These are phyloP conservation scores for Lactarius vividus DNA, from an alignment of 768 basidiomycete genomes.

Conservation along the genomic window DNA sequence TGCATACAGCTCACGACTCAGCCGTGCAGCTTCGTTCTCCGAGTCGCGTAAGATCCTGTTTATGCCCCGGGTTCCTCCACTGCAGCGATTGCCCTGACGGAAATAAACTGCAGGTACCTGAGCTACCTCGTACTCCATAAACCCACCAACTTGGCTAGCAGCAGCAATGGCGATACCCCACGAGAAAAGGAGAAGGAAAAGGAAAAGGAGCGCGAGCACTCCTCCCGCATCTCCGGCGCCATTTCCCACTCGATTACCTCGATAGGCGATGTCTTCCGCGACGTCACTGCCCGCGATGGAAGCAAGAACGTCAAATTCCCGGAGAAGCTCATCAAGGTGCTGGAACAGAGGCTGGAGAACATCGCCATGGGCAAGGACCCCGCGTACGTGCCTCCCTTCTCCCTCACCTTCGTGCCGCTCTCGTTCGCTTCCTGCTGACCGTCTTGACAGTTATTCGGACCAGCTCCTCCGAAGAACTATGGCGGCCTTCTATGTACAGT, in stretches of 20 bases:
- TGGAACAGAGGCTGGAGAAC: slow-evolving; percentile 86
- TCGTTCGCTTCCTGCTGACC: not conserved
- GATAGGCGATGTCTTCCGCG: slow-evolving; percentile 79
- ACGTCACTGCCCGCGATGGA: slow-evolving; percentile 57
- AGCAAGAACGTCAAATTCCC: slow-evolving; percentile 90
- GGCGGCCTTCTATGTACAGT: slow-evolving; percentile 90
- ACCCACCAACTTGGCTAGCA: slow-evolving; percentile 35
- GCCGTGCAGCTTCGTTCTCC: slow-evolving; percentile 64
- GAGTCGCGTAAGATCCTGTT: slow-evolving; percentile 66
- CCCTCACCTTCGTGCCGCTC: not conserved
- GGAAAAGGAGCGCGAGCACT: slow-evolving; percentile 59
- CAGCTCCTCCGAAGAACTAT: slow-evolving; percentile 86
- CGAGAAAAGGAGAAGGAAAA: slow-evolving; percentile 50
- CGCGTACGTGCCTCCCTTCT: slow-evolving; percentile 55
- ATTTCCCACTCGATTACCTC: slow-evolving; percentile 53
- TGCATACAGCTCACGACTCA: slow-evolving; percentile 25
- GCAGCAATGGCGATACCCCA: slow-evolving; percentile 34
- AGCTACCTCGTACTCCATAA: slow-evolving; percentile 69
- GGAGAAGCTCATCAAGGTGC: slow-evolving; percentile 86
- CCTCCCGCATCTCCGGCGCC: slow-evolving; percentile 62
- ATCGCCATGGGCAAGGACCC: slow-evolving; percentile 93
- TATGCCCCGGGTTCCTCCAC: slow-evolving; percentile 7
- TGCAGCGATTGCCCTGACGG: not conserved
- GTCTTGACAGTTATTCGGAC: slow-evolving; percentile 69
- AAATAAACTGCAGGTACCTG: slow-evolving; percentile 51